Evolutionary conservation across 495 filamentous ascomycete genomes (phyloP), one percentile per base, ranked within the genome.

Genomic region (Xylaria scruposa): DNA sequence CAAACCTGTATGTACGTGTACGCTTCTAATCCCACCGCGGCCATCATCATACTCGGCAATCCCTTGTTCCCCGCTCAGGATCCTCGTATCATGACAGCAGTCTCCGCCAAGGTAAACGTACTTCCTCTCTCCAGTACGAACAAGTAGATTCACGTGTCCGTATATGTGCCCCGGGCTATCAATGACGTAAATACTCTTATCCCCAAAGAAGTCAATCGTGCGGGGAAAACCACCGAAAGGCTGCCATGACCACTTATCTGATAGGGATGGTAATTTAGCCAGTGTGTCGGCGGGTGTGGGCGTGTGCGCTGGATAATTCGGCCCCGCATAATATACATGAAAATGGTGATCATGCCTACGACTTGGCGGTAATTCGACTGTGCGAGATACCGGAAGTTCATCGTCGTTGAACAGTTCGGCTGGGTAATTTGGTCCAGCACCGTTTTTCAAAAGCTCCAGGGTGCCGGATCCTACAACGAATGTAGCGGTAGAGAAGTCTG

Each of bases 391-490:
- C 1, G 78, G 78, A 1, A 81, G 68, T 63, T 81, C 79, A 56
- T 78, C 73, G 60, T 74, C 64, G 54, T 79, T 78, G 72, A 79
- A 81, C 13, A 78, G 49, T 4, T 77, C 74, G 9, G 72, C 65
- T 17, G 77, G 76, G 24, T 78, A 79, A 10, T 75, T 40, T 7
- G 78, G 76, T 5, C 77, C 77, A 1, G 62, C 77, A 47, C 81
- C 78, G 49, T 78, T 54, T 19, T 49, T 66, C 31, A 87, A 72
- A 5, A 87, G 67, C 54, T 84, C 53, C 68, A 84, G 69, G 1
- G 84, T 81, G 9, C 86, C 85, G 19, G 80, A 76, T 1, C 85
- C 85, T 42, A 88, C 85, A 8, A 83, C 58, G 73, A 88, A 87
- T 12, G 77, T 80, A 0, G 84, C 74, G 21, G 75, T 70, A 6